Conservation (phyloP, 169 alveolate species). For the Besnoitia besnoiti region DNA sequence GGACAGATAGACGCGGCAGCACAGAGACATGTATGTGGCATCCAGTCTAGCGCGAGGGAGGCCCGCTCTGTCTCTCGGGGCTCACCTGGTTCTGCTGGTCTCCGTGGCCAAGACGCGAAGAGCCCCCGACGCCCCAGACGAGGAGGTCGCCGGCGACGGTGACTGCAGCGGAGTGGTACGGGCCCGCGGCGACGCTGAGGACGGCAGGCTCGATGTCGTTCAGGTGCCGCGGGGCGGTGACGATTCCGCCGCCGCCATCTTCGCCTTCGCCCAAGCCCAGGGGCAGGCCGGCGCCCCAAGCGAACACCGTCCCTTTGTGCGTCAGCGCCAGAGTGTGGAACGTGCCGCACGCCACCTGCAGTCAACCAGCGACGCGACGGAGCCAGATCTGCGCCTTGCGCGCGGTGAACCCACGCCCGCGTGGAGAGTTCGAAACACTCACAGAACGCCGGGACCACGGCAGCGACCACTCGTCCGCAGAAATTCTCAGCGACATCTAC, state of each 20-base stretch:
- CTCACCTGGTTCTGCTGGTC: constrained; percentile 69
- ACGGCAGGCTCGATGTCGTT: constrained; percentile 34
- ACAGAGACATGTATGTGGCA: too few relatives aligned
- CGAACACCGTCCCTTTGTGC: constrained; percentile 66
- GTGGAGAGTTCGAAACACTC: neutral
- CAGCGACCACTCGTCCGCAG: neutral
- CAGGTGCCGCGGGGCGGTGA: constrained; percentile 37
- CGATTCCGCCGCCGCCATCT: constrained; percentile 18
- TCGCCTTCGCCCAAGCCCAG: constrained; percentile 55
- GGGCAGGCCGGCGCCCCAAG: constrained; percentile 73
- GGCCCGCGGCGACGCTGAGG: constrained; percentile 76
- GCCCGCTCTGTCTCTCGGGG: too few relatives aligned
- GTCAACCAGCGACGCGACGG: neutral
- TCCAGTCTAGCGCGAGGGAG: too few relatives aligned
- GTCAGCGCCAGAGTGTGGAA: constrained; percentile 72
- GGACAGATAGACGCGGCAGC: too few relatives aligned
- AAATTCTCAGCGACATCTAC: neutral
- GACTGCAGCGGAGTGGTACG: constrained; percentile 79
- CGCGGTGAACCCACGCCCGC: neutral
- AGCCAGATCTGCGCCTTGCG: neutral
- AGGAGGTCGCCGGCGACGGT: constrained; percentile 73
- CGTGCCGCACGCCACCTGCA: constrained; percentile 75
- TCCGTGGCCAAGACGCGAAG: constrained; percentile 76
- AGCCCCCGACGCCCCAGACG: constrained; percentile 79
- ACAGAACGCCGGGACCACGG: neutral